A percentile compares a stretch with the other conserved stretches of the same genome.
Evolutionary conservation across 2,329 filamentous ascomycete genomes (phyloP).

Genomic region (Ophiocordyceps camponoti-rufipedis): DNA sequence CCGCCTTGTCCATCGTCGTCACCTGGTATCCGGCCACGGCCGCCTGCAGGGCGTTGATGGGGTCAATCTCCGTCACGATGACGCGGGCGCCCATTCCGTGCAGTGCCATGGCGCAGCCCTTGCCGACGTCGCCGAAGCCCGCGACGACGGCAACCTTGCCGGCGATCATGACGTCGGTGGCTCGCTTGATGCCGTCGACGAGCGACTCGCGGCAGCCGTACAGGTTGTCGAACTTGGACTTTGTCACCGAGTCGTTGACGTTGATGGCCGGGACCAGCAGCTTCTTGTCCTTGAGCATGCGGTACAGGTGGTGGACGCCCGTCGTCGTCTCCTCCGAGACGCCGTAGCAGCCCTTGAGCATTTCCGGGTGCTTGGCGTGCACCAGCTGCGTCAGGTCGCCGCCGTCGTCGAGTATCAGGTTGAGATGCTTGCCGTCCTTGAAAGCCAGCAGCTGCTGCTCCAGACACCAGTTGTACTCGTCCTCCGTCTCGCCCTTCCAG

Average conservation of each 20-base stretch:
- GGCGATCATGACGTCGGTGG: conserved; percentile 99
- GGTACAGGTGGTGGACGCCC: conserved; percentile 98
- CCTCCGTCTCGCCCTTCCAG: conserved; percentile 86
- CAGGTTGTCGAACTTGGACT: conserved; percentile 99
- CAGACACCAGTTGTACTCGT: conserved; percentile 99
- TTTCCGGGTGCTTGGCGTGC: conserved; percentile 95
- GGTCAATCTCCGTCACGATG: conserved; percentile 90
- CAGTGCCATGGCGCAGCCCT: conserved; percentile 93
- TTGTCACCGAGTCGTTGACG: conserved; percentile 99
- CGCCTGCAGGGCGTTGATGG: conserved; percentile 98
- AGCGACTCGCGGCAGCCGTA: conserved; percentile 99
- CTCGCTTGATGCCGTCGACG: conserved; percentile 98
- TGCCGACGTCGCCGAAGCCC: conserved; percentile 97
- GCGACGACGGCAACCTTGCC: conserved; percentile 97
- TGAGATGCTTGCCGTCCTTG: conserved; percentile 91
- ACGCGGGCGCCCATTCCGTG: conserved; percentile 95
- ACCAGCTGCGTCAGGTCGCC: conserved; percentile 93
- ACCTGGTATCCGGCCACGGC: conserved; percentile 96
- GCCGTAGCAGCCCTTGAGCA: conserved; percentile 96
- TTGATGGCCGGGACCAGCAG: conserved; percentile 94
- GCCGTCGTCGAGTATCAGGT: conserved; percentile 97
- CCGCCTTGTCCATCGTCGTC: conserved; percentile 94
- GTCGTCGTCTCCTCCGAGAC: conserved; percentile 99
- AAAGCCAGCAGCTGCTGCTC: conserved; percentile 96
- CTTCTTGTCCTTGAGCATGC: conserved; percentile 80